Evolutionary conservation across 257 asterid genomes (phyloP).

Genomic region (Capsicum chinense): DNA sequence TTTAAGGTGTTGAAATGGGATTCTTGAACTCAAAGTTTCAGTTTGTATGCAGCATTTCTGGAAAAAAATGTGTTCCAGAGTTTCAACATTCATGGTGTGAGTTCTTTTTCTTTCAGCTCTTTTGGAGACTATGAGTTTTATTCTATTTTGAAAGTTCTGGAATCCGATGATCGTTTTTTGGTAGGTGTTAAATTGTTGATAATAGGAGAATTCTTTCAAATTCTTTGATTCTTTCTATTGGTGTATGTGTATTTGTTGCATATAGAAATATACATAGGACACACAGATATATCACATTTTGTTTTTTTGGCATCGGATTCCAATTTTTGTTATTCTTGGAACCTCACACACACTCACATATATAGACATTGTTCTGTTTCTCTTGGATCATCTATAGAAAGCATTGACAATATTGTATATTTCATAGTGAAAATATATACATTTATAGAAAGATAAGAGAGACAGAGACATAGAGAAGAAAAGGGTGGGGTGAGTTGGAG

Average conservation of each 20-base stretch:
- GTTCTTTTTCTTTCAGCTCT: conserved; percentile 27
- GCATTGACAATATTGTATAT: conserved; percentile 18
- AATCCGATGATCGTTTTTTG: conserved; percentile 82
- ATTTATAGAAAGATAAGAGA: conserved; percentile 29
- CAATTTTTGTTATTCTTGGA: conserved; percentile 53
- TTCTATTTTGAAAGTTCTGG: conserved; percentile 58
- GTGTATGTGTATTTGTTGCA: conserved; percentile 47
- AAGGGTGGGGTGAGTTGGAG: conserved; percentile 57
- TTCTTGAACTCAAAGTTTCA: conserved; percentile 37
- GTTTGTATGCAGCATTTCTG: conserved; percentile 51
- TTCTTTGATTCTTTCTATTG: conserved; percentile 78
- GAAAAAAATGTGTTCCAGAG: conserved; percentile 46
- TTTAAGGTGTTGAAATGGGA: conserved; percentile 42
- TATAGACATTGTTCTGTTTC: conserved; percentile 59
- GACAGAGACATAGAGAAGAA: conserved; percentile 39
- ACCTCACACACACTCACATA: conserved; percentile 69
- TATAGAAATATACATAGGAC: conserved; percentile 65
- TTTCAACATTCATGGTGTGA: conserved; percentile 40
- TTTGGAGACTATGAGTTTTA: conserved; percentile 41
- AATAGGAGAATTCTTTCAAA: conserved; percentile 35
- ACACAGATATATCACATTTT: conserved; percentile 40
- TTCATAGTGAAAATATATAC: conserved; percentile 30
- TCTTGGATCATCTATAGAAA: conserved; percentile 58
- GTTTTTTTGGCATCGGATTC: conserved; percentile 90
- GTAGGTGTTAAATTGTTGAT: conserved; percentile 48